A percentile compares a stretch with the other conserved stretches of the same genome.
Evolutionary conservation across 2,329 filamentous ascomycete genomes (phyloP).

Genomic region (Neonectria magnoliae): DNA sequence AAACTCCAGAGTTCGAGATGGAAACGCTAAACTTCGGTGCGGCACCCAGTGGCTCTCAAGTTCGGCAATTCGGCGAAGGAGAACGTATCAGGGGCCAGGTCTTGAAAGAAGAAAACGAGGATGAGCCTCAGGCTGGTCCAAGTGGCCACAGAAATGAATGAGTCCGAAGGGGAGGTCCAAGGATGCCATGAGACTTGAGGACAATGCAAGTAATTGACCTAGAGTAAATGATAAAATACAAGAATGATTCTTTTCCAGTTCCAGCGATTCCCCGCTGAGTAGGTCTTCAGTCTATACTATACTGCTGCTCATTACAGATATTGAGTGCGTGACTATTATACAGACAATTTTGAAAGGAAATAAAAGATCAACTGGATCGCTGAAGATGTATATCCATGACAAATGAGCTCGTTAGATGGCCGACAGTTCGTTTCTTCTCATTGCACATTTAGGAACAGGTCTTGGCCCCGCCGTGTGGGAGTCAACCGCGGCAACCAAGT

Average conservation of each 20-base stretch:
- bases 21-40: conserved; percentile 36
- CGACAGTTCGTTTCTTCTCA: conserved; percentile 37
- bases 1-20: conserved; percentile 45
- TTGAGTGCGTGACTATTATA: conserved; percentile 37
- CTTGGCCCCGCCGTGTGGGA: conserved; percentile 72
- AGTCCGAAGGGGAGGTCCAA: conserved; percentile 11
- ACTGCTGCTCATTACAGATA: conserved; percentile 36
- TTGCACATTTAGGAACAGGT: conserved; percentile 68
- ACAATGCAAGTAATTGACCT: conserved; percentile 28
- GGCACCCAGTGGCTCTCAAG: conserved; percentile 23
- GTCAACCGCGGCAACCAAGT: conserved; percentile 67
- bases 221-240: conserved; percentile 40
- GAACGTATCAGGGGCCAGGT: conserved; percentile 52
- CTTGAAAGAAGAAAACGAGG: conserved; percentile 48
- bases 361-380: conserved; percentile 17
- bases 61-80: conserved; percentile 41
- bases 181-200: background rate
- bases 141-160: conserved; percentile 14
- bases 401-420: conserved; percentile 8
- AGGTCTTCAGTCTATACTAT: conserved; percentile 34
- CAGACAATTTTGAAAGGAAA: conserved; percentile 28
- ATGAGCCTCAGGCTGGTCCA: conserved; percentile 28
- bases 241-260: conserved; percentile 28
- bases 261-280: conserved; percentile 18
- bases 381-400: conserved; percentile 15